Percentiles rank a stretch among this genome's conserved stretches.
Evolutionary conservation across 2,329 filamentous ascomycete species (phyloP).

Genomic region (Colletotrichum zoysiae): DNA sequence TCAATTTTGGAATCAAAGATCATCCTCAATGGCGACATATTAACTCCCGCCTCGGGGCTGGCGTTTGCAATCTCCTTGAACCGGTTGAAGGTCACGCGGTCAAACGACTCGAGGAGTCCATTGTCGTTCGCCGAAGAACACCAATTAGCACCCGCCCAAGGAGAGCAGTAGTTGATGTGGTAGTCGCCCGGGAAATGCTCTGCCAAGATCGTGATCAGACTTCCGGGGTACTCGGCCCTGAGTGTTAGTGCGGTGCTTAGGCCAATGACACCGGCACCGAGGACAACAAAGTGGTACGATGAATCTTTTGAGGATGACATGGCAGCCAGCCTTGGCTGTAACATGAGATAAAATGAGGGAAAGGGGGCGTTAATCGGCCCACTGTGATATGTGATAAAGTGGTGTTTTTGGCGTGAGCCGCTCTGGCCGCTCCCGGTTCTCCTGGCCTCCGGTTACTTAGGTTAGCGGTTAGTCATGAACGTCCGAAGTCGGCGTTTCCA

Average conservation of each 20-base stretch:
- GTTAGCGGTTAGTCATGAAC: neutral
- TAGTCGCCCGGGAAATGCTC: constrained; percentile 97
- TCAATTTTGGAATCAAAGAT: constrained; percentile 43
- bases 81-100: constrained; percentile 42
- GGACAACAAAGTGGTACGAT: constrained; percentile 60
- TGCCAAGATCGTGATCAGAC: constrained; percentile 75
- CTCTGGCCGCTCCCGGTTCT: neutral
- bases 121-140: constrained; percentile 72
- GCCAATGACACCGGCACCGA: constrained; percentile 79
- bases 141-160: constrained; percentile 85
- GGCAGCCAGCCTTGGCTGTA: neutral
- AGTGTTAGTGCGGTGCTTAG: constrained; percentile 80
- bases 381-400: neutral
- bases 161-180: constrained; percentile 89
- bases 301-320: neutral
- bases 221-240: constrained; percentile 16
- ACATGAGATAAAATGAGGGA: too few species aligned
- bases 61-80: constrained; percentile 39
- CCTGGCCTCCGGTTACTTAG: neutral
- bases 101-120: constrained; percentile 38
- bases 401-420: neutral
- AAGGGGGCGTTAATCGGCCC: too few species aligned
- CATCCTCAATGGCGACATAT: constrained; percentile 42
- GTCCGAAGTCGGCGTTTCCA: constrained; percentile 8
- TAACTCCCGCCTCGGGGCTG: constrained; percentile 34